Evolutionary conservation across 352 stramenopile species (phyloP), one percentile per base, ranked within the genome.

Genomic region (Phytophthora ramorum): DNA sequence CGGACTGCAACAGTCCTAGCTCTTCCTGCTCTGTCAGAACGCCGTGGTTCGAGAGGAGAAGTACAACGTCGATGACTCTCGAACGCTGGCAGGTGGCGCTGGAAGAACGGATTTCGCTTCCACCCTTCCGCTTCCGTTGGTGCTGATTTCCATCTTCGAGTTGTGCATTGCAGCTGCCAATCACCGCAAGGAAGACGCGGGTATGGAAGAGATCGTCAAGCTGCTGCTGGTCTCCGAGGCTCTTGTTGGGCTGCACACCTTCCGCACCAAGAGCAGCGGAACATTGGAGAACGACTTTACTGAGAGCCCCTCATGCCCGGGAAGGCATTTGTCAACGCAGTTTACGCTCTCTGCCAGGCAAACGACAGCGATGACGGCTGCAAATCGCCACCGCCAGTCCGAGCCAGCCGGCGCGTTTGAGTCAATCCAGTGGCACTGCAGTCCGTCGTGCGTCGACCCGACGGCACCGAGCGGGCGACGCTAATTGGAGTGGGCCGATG

Each of bases 11-110:
- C 73, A 80, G 17, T 64, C 68, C 16, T 89, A 87, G 7, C 54
- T 87, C 17, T 86, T 83, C 54, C 81, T 87, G 58, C 59, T 87
- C 4, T 85, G 87, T 48, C 80, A 89, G 60, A 76, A 86, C 40
- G 78, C 70, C 5, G 76, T 71, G 4, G 37, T 84, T 30, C 70
- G 64, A 14, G 63, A 81, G 28, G 61, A 69, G 48, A 61, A 26
- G 12, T 10, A 46, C 22, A 63, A 54, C 22, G 50, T 45, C 17
- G 64, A 69, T 57, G 62, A 63, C 44, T 56, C 41, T 45, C 49
- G 34, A 48, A 79, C 75, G n/a, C 60, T 83, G 13, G 49, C 50
- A 50, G 20, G 61, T 79, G 52, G 75, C 54, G 40, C 51, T 83
- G 17, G 53, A 79, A 56, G 75, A 69, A 2, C 69, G 49, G 17